Evolutionary conservation across 176 grass and related monocot species (phyloP), one percentile per base, ranked within the genome.

Genomic region (Cocos nucifera): DNA sequence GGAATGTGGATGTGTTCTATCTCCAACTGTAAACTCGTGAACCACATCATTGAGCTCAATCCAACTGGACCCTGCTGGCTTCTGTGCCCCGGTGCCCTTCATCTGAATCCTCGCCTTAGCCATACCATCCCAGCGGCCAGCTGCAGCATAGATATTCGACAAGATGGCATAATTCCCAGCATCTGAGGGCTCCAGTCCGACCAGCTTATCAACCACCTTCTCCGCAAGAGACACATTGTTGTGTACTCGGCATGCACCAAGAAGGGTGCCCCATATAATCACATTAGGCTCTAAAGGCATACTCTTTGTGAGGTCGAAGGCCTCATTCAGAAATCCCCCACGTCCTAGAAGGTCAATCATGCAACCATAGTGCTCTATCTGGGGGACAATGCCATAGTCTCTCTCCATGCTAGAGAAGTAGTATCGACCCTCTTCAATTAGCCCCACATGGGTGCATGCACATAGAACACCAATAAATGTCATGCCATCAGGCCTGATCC

Each of bases 341-440:
- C 78, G 89, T 8, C 89, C 83, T 68, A 94, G 80, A 73, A 82
- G 70, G 49, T 90, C 87, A 5, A 82, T 71, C 75, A 90, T 76
- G 61, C 78, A 90, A 66, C 87, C 81, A n/a, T 82, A 90, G 70
- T 90, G 87, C 56, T 89, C 86, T 67, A 89, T 73, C 68, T 89
- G 67, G 15, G 86, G 82, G 32, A 56, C 8, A 35, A 94, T 77
- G 24, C 84, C 35, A 44, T 44, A 44, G 35, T 44, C 35, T 14
- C 35, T 44, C 35, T 44, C 35, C 35, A 44, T 44, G 3, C 2
- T 10, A 3, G 10, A 44, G 35, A 44, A 44, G 35, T 44, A 44
- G 35, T 44, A 44, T 44, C 2, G 35, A 44, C 35, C 35, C 35
- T 44, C 35, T 14, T 44, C 35, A 44, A 44, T 44, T 9, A 44